Base-by-base conservation (phyloP, 306 rosid species). In the Prinsepia uniflora region DNA sequence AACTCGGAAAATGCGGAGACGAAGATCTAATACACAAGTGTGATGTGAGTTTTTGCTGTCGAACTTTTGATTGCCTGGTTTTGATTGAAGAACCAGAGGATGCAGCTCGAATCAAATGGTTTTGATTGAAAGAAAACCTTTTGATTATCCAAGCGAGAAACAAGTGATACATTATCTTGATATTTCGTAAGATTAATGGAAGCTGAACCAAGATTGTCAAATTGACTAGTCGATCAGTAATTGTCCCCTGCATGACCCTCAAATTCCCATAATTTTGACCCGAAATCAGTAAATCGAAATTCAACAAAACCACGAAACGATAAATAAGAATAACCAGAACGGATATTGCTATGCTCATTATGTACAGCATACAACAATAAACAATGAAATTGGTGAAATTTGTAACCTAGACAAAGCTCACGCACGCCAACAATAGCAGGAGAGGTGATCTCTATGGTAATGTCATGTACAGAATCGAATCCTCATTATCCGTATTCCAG, bases 341-440 rank as follows among this genome's bases (percentile, higher is more conserved):
- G 6, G 50, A 19, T 70, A 56, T 43, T 44, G 44, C 14, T 43
- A 39, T 3, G 34, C 53, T 42, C 11, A 22, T 20, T 40, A 22
- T 56, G 54, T 70, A 70, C 74, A 70, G 15, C 24, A 24, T 70
- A 24, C 65, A 57, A 1, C 6, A 70, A 57, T n/a, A 43, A 30
- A 36, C 22, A 43, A 22, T 20, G n/a, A 43, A 55, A 57, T 10
- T 69, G 53, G 20, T 53, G 19, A 15, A 56, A 53, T 12, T 6
- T 59, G 15, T 15, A 61, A 3, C 46, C 39, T 14, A 15, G 8
- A 7, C 22, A 1, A 61, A 39, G 40, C 20, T 39, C 47, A 61
- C 45, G 15, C 47, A 61, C 45, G 5, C 19, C 43, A 1, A 17
- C 12, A 17, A 8, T 5, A 17, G 12, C 18, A 67, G n/a, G 22